These are phyloP conservation scores for Sporisorium scitamineum DNA, from an alignment of 1,284 basidiomycete genomes.

Conservation along the genomic window DNA sequence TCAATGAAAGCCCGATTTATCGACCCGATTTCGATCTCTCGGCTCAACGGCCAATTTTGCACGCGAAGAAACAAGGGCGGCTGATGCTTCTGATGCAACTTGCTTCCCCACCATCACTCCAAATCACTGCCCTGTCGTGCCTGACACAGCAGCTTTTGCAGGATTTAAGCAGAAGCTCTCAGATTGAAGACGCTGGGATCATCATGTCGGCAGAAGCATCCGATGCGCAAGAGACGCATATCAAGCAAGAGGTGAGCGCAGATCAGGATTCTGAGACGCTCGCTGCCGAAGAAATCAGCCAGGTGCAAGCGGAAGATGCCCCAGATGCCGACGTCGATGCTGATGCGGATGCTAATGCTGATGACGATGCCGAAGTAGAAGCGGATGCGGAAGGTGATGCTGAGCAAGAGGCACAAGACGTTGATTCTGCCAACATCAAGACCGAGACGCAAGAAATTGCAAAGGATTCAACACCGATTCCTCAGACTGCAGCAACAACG, in stretches of 20 bases:
- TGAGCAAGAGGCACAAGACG: background rate
- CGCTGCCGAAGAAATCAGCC: background rate
- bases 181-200: background rate
- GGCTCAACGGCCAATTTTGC: background rate
- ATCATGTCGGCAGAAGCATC: conserved; percentile 29
- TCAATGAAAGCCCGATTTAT: background rate
- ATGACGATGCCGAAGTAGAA: conserved; percentile 4
- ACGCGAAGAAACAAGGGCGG: background rate
- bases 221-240: conserved; percentile 24
- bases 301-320: background rate
- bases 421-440: conserved; percentile 11
- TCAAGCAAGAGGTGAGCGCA: conserved; percentile 25
- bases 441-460: conserved; percentile 1
- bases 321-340: conserved; percentile 5
- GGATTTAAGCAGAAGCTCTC: too few species aligned
- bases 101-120: background rate
- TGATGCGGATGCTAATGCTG: conserved; percentile 4
- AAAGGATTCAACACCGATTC: background rate
- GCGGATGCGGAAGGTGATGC: too few species aligned
- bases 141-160: background rate
- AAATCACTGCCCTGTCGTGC: conserved; percentile 1
- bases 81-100: background rate
- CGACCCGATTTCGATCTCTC: background rate
- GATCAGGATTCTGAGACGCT: conserved; percentile 6
- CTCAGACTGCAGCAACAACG: background rate